Conservation (phyloP, 306 rosid species). For the Lathyrus oleraceus region DNA sequence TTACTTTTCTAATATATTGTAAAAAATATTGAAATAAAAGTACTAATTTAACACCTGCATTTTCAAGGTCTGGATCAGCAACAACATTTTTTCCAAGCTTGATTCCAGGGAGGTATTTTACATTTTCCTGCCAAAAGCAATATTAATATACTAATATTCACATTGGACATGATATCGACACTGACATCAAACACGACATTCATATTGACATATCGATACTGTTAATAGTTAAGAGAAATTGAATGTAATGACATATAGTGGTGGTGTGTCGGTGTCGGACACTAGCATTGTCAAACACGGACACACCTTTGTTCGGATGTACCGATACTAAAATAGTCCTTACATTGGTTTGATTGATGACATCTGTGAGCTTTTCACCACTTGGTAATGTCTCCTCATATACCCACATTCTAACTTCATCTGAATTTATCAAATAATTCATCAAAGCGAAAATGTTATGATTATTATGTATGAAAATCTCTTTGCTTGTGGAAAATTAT, state of each 20-base stretch:
- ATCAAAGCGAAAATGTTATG: constrained; percentile 36
- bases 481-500: not conserved
- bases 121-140: constrained; percentile 71
- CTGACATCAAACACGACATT: too few species aligned
- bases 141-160: not conserved
- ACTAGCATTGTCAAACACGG: not conserved
- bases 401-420: constrained; percentile 99
- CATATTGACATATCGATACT: too few species aligned
- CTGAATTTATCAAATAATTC: constrained; percentile 46
- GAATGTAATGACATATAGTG: too few species aligned
- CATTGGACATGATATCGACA: too few species aligned
- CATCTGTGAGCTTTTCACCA: constrained; percentile 91
- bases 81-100: constrained; percentile 91
- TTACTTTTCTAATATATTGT: not conserved
- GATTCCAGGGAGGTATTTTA: constrained; percentile 87
- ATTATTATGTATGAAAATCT: not conserved
- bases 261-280: not conserved
- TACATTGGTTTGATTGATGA: constrained; percentile 83
- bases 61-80: constrained; percentile 89
- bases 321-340: constrained; percentile 8
- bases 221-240: not conserved
- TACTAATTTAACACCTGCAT: constrained; percentile 55
- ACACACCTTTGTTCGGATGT: not conserved
- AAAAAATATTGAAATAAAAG: not conserved
- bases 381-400: constrained; percentile 79